Evolutionary conservation across 345 rosid species (phyloP).

Genomic region (Gossypium mustelinum): DNA sequence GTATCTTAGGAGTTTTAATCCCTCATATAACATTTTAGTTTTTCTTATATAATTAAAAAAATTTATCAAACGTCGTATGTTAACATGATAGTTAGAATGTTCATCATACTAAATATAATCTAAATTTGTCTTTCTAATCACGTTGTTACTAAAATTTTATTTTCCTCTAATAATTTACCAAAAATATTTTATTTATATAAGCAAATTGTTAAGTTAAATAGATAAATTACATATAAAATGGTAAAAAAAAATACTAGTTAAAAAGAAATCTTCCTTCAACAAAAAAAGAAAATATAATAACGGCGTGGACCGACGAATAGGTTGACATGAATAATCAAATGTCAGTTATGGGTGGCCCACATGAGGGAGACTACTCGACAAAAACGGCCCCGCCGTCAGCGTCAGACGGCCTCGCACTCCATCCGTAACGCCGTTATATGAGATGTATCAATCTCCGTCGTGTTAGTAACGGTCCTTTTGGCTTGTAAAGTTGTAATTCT

Average conservation of each 20-base stretch:
- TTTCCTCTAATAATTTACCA: no score
- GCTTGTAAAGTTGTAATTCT: no score
- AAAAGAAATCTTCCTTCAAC: no score
- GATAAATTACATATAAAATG: no score
- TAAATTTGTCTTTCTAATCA: accelerated
- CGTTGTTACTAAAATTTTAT: no score
- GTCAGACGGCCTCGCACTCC: background rate
- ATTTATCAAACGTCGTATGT: accelerated
- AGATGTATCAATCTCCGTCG: background rate
- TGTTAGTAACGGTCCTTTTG: background rate
- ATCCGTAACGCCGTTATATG: background rate
- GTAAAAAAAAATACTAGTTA: no score
- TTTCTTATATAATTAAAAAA: no score
- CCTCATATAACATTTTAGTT: no score
- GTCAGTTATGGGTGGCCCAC: background rate
- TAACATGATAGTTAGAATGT: accelerated
- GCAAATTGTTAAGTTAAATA: no score
- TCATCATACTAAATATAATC: accelerated
- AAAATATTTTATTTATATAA: no score
- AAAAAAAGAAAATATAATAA: background rate
- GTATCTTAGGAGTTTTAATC: no score
- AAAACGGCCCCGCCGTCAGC: background rate
- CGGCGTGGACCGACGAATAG: background rate
- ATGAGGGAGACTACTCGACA: background rate
- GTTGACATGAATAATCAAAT: background rate